Conservation (phyloP, 306 rosid species). For the Vigna radiata region DNA sequence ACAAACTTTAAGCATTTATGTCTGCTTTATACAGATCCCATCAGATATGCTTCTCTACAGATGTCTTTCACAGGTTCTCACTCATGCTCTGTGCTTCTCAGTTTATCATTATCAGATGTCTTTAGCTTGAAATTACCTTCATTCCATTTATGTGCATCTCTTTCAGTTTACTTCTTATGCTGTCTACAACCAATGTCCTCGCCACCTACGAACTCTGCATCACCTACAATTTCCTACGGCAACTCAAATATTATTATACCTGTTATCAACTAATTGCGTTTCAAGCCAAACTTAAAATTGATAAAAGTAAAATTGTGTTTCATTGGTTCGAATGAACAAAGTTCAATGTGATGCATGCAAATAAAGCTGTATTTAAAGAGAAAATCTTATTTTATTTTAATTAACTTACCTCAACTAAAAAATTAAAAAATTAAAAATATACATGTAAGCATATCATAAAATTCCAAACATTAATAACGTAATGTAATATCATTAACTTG, state of each 20-base stretch:
- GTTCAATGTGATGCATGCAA: too few relatives aligned
- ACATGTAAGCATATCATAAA: too few relatives aligned
- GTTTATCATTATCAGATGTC: constrained; percentile 26
- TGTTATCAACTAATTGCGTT: neutral
- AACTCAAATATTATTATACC: neutral
- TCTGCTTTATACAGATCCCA: constrained; percentile 30
- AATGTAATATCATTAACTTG: too few relatives aligned
- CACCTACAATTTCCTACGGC: neutral
- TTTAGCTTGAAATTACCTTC: constrained; percentile 51
- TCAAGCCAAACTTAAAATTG: too few relatives aligned
- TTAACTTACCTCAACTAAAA: too few relatives aligned
- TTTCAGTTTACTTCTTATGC: constrained; percentile 18
- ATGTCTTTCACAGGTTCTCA: constrained; percentile 41
- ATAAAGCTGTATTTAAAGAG: too few relatives aligned
- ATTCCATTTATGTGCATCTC: constrained; percentile 46
- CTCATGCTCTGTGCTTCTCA: constrained; percentile 36
- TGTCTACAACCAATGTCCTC: too few relatives aligned
- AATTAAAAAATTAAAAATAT: too few relatives aligned
- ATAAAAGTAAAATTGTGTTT: neutral
- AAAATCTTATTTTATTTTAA: too few relatives aligned
- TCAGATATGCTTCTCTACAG: constrained; percentile 33
- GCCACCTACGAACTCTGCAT: neutral
- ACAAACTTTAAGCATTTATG: constrained; percentile 41
- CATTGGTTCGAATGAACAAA: too few relatives aligned
- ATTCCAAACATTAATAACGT: too few relatives aligned